Conservation (phyloP, 257 asterid species). For the Gardenia jasminoides region DNA sequence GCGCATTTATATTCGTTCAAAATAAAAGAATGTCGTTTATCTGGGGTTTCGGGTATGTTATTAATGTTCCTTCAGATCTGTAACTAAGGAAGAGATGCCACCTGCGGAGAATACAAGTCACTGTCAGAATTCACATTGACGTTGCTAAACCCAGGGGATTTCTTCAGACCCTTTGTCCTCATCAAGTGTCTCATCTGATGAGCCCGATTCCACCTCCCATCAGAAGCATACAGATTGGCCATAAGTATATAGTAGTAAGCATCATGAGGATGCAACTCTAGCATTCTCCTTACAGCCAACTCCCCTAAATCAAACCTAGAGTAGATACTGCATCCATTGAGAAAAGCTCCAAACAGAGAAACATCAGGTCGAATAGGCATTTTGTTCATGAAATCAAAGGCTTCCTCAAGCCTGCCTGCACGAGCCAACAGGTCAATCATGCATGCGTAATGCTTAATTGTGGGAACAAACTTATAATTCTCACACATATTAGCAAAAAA, state of each 20-base stretch:
- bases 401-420: slow-evolving; percentile 53
- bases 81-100: slow-evolving; percentile 10
- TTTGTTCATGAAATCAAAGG: slow-evolving; percentile 43
- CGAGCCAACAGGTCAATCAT: slow-evolving; percentile 61
- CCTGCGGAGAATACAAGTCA: slow-evolving; percentile 6
- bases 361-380: slow-evolving; percentile 51
- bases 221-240: slow-evolving; percentile 45
- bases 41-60: neutral
- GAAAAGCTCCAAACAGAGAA: slow-evolving; percentile 44
- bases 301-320: slow-evolving; percentile 56
- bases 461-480: slow-evolving; percentile 33
- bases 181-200: slow-evolving; percentile 38
- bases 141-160: slow-evolving; percentile 43
- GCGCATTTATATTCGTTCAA: no score
- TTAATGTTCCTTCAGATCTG: neutral
- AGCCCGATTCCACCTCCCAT: slow-evolving; percentile 49
- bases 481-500: slow-evolving; percentile 44
- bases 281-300: slow-evolving; percentile 46
- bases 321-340: slow-evolving; percentile 48
- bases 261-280: slow-evolving; percentile 40
- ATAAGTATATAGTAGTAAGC: slow-evolving; percentile 49
- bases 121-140: neutral
- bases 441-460: slow-evolving; percentile 53
- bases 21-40: neutral
- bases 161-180: slow-evolving; percentile 43